phyloP scores from a whole-genome alignment of 345 rosid genomes.

The Dimocarpus longan region DNA sequence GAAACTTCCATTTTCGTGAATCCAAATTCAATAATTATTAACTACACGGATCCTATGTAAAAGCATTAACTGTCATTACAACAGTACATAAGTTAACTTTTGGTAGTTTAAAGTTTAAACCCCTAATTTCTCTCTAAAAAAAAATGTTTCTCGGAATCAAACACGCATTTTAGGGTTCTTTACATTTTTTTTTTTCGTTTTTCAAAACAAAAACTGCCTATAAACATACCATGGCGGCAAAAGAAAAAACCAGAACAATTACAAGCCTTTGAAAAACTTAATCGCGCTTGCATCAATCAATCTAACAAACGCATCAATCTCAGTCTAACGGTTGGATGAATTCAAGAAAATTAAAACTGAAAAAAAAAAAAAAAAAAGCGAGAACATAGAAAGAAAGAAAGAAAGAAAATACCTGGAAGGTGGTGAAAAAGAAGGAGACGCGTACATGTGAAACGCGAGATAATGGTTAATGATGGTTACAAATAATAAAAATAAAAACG shows the following conservation, averaged over 20 bases:
- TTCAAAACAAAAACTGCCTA: too few relatives aligned
- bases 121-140: background rate
- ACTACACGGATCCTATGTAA: background rate
- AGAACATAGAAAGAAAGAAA: background rate
- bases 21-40: background rate
- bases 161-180: constrained; percentile 27
- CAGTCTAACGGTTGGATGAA: background rate
- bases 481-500: background rate
- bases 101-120: background rate
- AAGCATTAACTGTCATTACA: background rate
- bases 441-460: constrained; percentile 18
- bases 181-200: too few relatives aligned
- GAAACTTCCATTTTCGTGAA: background rate
- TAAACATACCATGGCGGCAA: background rate
- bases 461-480: background rate
- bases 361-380: background rate
- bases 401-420: background rate
- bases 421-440: too few relatives aligned
- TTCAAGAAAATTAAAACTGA: background rate
- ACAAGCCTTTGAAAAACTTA: background rate
- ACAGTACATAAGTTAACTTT: background rate
- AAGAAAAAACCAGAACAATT: background rate
- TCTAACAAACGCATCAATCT: background rate
- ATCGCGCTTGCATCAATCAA: background rate
- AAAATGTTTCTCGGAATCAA: constrained; percentile 10